These are phyloP conservation scores for Globisporangium paroecandrum DNA, from an alignment of 352 stramenopile species.

Conservation along the genomic window DNA sequence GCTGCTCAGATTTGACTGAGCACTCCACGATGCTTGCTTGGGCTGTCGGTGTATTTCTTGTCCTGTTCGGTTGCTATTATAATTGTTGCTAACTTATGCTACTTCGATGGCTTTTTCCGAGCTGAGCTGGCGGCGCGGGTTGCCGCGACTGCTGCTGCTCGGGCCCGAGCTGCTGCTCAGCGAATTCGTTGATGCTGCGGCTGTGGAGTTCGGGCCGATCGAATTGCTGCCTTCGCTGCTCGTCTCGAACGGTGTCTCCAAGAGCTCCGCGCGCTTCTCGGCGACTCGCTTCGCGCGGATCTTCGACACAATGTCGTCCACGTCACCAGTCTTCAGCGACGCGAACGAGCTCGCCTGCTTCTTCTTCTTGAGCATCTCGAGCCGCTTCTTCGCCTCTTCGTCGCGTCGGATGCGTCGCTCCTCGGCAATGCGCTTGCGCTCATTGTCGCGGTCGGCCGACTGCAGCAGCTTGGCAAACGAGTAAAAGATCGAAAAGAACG, in stretches of 20 bases:
- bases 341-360: conserved; percentile 70
- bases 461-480: conserved; percentile 82
- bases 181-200: background rate
- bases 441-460: conserved; percentile 77
- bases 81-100: conserved; percentile 19
- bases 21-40: background rate
- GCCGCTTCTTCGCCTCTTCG: conserved; percentile 75
- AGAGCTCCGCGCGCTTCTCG: conserved; percentile 66
- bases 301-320: conserved; percentile 82
- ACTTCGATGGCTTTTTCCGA: conserved; percentile 13
- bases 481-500: conserved; percentile 86
- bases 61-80: background rate
- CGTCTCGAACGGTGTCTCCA: conserved; percentile 25
- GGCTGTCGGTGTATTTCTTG: background rate
- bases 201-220: background rate
- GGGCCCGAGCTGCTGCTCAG: conserved; percentile 8
- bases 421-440: conserved; percentile 80
- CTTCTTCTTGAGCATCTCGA: conserved; percentile 78
- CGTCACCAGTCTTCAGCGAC: conserved; percentile 72
- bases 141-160: background rate
- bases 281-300: conserved; percentile 77
- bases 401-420: conserved; percentile 70
- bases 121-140: conserved; percentile 8
- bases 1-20: too few relatives aligned
- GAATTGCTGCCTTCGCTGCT: background rate